A percentile compares a stretch with the other conserved stretches of the same genome.
Conservation (phyloP, 2,329 filamentous ascomycete species). For the Claviceps sp. region DNA sequence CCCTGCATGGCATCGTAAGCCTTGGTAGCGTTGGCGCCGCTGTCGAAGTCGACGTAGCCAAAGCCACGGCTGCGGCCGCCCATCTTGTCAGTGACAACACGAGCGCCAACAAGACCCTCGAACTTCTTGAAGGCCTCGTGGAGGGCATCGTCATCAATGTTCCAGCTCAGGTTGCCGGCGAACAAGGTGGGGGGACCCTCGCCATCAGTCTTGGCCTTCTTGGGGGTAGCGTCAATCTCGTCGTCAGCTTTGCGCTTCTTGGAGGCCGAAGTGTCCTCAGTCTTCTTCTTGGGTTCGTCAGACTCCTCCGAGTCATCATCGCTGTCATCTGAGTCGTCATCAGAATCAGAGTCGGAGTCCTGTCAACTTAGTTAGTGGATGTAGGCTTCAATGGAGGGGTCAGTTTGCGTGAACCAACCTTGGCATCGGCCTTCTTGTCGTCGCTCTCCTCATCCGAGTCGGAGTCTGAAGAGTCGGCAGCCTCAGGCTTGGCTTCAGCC, state of each 20-base stretch:
- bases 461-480: constrained; percentile 19
- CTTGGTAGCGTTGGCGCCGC: constrained; percentile 51
- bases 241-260: constrained; percentile 39
- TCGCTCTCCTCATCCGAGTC: constrained; percentile 18
- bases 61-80: constrained; percentile 80
- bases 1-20: constrained; percentile 66
- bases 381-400: too few relatives aligned
- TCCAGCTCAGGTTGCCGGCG: constrained; percentile 84
- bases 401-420: constrained; percentile 13
- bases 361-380: background rate
- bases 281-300: constrained; percentile 20
- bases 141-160: constrained; percentile 72
- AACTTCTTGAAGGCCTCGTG: constrained; percentile 69
- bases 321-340: constrained; percentile 20
- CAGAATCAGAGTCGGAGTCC: constrained; percentile 13
- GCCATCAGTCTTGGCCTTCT: constrained; percentile 53
- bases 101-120: constrained; percentile 56
- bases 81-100: constrained; percentile 73
- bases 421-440: constrained; percentile 12
- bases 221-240: constrained; percentile 36
- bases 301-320: constrained; percentile 22
- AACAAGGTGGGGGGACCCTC: constrained; percentile 54
- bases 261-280: constrained; percentile 25
- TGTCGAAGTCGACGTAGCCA: constrained; percentile 81
- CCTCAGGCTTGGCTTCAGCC: constrained; percentile 13